Percentiles rank a stretch among this genome's conserved stretches.
Evolutionary conservation across 768 basidiomycete species (phyloP).

Genomic region (Daedaleopsis nitida): DNA sequence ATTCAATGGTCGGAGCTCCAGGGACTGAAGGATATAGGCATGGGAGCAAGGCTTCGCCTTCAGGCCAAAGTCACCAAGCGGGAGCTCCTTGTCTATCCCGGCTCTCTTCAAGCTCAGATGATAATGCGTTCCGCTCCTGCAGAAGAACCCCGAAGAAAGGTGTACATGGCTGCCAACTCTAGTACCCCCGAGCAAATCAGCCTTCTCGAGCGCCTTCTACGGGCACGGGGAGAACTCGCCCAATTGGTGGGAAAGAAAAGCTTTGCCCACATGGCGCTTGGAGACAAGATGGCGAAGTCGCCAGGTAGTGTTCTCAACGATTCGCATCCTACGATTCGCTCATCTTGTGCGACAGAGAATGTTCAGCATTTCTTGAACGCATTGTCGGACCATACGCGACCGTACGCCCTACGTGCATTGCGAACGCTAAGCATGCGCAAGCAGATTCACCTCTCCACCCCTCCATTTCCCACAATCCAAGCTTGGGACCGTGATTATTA

Average conservation of each 20-base stretch:
- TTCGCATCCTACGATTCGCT: not conserved
- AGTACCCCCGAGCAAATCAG: conserved; percentile 76
- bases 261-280: conserved; percentile 83
- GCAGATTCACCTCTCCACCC: conserved; percentile 65
- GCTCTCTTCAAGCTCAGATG: conserved; percentile 89
- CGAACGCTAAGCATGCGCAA: conserved; percentile 68
- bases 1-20: conserved; percentile 70
- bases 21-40: conserved; percentile 75
- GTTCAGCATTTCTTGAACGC: conserved; percentile 85
- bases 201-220: conserved; percentile 74
- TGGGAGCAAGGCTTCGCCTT: conserved; percentile 71
- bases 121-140: conserved; percentile 87
- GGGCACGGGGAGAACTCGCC: conserved; percentile 80
- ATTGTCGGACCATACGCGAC: conserved; percentile 76
- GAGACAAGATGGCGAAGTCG: conserved; percentile 96
- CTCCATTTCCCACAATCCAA: conserved; percentile 65
- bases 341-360: conserved; percentile 54
- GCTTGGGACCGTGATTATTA: conserved; percentile 99
- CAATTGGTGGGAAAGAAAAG: conserved; percentile 81
- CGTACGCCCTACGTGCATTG: conserved; percentile 76
- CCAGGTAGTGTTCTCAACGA: conserved; percentile 55
- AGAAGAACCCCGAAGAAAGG: conserved; percentile 76
- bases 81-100: conserved; percentile 79
- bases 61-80: conserved; percentile 79
- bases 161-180: conserved; percentile 82